Evolutionary conservation across 768 basidiomycete genomes (phyloP).

Genomic region (Xanthoconium purpureum): DNA sequence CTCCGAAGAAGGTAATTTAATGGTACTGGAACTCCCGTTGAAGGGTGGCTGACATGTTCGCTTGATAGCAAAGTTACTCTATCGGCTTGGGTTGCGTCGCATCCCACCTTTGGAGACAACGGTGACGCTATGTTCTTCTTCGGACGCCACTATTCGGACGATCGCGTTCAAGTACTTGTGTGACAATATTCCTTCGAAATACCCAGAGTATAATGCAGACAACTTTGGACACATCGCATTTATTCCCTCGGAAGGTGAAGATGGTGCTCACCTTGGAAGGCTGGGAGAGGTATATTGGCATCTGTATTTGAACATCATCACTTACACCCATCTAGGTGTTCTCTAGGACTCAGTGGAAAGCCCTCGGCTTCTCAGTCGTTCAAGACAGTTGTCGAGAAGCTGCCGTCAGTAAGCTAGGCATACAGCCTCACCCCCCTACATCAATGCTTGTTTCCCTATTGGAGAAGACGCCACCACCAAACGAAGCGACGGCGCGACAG

Average conservation of each 20-base stretch:
- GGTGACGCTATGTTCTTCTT: constrained; percentile 64
- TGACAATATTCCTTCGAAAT: constrained; percentile 63
- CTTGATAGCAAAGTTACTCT: constrained; percentile 71
- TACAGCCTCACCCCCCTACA: constrained; percentile 68
- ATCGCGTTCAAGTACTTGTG: constrained; percentile 79
- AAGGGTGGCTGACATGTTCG: too few relatives aligned
- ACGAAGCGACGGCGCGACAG: constrained; percentile 49
- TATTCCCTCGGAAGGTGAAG: constrained; percentile 67
- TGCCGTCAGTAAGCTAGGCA: constrained; percentile 58
- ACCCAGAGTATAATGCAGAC: constrained; percentile 54
- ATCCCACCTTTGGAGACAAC: constrained; percentile 65
- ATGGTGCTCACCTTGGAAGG: constrained; percentile 4
- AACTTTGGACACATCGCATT: constrained; percentile 62
- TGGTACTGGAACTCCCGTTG: not conserved
- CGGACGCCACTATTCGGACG: constrained; percentile 47
- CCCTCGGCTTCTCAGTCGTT: constrained; percentile 74
- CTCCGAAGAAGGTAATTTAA: not conserved
- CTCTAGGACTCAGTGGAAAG: constrained; percentile 60
- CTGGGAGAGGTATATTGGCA: constrained; percentile 22
- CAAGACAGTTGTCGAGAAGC: constrained; percentile 51
- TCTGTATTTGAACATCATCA: not conserved
- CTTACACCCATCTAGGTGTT: constrained; percentile 54
- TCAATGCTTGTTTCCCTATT: constrained; percentile 57
- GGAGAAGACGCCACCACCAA: constrained; percentile 54
- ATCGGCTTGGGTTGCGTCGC: constrained; percentile 63